A percentile compares a stretch with the other conserved stretches of the same genome.
These are phyloP conservation scores for Krasilnikovozyma curviuscula DNA, from an alignment of 768 basidiomycete genomes.

Conservation along the genomic window DNA sequence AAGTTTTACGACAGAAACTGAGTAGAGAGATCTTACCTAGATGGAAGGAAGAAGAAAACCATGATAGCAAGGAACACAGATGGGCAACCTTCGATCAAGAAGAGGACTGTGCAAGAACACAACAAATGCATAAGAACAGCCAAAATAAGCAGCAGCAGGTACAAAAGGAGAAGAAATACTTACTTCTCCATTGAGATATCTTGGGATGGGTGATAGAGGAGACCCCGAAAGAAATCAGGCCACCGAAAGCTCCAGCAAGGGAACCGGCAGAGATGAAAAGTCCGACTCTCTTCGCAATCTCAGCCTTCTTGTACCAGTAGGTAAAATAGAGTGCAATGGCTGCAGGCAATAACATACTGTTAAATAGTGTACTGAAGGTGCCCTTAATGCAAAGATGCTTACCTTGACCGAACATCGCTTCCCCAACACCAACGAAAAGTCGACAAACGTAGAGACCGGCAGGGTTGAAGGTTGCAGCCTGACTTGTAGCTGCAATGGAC, in stretches of 20 bases:
- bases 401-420: slow-evolving; percentile 20
- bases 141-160: no score
- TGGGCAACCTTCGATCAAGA: slow-evolving; percentile 29
- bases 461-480: slow-evolving; percentile 18
- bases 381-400: slow-evolving; percentile 11
- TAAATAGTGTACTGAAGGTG: slow-evolving; percentile 4
- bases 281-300: slow-evolving; percentile 28
- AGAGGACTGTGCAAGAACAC: no score
- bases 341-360: no score
- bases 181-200: slow-evolving; percentile 14
- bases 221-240: slow-evolving; percentile 13
- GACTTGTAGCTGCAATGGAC: slow-evolving; percentile 26
- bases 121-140: no score
- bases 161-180: no score
- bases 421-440: slow-evolving; percentile 23
- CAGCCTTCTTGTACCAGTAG: slow-evolving; percentile 24
- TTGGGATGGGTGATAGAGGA: slow-evolving; percentile 17
- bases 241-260: slow-evolving; percentile 15
- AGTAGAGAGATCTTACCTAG: no score
- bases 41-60: slow-evolving; percentile 28
- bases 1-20: no score
- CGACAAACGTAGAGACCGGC: slow-evolving; percentile 18
- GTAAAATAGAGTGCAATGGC: slow-evolving; percentile 18
- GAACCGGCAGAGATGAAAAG: slow-evolving; percentile 28
- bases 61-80: slow-evolving; percentile 26